Evolutionary conservation across 2,329 filamentous ascomycete genomes (phyloP).

Genomic region (Lojkania enalia): DNA sequence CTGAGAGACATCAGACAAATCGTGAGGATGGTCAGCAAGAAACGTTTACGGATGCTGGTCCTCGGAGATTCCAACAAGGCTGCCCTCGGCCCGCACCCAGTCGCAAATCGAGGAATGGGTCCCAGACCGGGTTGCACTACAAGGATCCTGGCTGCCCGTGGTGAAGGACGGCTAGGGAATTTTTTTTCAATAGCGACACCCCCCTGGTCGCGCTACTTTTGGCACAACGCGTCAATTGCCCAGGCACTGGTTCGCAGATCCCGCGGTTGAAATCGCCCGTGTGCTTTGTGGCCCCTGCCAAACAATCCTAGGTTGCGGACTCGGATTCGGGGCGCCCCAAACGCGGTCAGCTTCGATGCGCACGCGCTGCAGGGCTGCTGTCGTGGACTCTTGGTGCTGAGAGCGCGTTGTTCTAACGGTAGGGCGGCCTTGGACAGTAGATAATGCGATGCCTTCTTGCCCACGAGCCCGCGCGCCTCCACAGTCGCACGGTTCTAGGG

Average conservation of each 20-base stretch:
- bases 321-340: slow-evolving; percentile 6
- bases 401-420: too few species aligned
- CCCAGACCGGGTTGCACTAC: slow-evolving; percentile 8
- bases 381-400: slow-evolving; percentile 1
- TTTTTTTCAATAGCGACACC: slow-evolving; percentile 20
- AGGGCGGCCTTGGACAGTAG: too few species aligned
- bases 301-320: slow-evolving; percentile 18
- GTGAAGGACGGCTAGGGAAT: slow-evolving; percentile 15
- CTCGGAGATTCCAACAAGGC: slow-evolving; percentile 23
- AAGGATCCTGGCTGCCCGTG: slow-evolving; percentile 11
- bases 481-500: slow-evolving; percentile 7
- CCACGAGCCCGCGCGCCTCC: background rate
- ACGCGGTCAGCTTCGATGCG: slow-evolving; percentile 5
- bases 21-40: too few species aligned
- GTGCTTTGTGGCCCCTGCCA: slow-evolving; percentile 17
- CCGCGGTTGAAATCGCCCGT: slow-evolving; percentile 39
- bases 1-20: slow-evolving; percentile 8
- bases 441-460: background rate
- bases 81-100: slow-evolving; percentile 41
- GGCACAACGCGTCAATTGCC: slow-evolving; percentile 35
- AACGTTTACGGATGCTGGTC: too few species aligned
- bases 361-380: slow-evolving; percentile 6
- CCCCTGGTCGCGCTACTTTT: slow-evolving; percentile 35
- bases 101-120: slow-evolving; percentile 36
- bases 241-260: slow-evolving; percentile 45